Percentiles rank a stretch among this genome's conserved stretches.
These are phyloP conservation scores for Parathielavia appendiculata DNA, from an alignment of 495 filamentous ascomycete species.

Conservation along the genomic window DNA sequence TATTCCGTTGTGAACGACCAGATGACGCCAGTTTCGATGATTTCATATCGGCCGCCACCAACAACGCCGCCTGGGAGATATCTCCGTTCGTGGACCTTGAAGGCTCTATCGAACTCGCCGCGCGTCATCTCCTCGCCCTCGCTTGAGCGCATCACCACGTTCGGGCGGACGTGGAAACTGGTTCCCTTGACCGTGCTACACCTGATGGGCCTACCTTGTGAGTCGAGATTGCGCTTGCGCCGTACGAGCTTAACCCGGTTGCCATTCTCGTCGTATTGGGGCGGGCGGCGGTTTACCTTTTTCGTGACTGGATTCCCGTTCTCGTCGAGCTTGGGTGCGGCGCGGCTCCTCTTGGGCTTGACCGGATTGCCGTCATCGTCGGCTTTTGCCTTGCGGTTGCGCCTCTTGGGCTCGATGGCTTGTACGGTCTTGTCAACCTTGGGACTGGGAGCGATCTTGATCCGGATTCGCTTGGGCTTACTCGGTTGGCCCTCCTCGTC, in stretches of 20 bases:
- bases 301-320: neutral
- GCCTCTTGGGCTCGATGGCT: neutral
- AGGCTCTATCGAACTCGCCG: neutral
- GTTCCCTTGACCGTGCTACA: neutral
- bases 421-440: no score
- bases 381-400: neutral
- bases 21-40: constrained; percentile 5
- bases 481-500: neutral
- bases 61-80: neutral
- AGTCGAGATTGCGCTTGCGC: no score
- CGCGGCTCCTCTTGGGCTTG: neutral
- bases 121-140: constrained; percentile 6
- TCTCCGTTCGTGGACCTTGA: neutral
- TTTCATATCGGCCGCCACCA: constrained; percentile 1
- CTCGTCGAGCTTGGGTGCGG: neutral
- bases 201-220: no score
- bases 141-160: neutral
- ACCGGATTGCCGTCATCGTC: neutral
- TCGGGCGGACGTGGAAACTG: neutral
- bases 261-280: neutral
- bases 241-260: no score
- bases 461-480: neutral
- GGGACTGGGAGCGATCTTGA: no score
- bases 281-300: no score
- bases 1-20: neutral